Evolutionary conservation across 2,329 filamentous ascomycete species (phyloP).

Genomic region (Trichoderma sp.): DNA sequence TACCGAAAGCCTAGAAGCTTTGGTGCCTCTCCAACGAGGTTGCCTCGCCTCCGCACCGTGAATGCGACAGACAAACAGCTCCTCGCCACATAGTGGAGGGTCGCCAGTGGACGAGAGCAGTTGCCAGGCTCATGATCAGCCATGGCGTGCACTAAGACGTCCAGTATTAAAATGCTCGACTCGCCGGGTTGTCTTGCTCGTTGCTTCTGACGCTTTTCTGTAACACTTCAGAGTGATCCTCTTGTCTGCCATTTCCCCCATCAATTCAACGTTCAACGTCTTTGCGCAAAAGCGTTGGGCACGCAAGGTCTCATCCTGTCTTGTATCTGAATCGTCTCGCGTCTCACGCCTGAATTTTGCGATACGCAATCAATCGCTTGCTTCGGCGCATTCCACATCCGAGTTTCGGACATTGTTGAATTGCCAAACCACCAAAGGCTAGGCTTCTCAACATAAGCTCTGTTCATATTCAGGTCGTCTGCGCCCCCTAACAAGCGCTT

Average conservation of each 20-base stretch:
- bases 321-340: not conserved
- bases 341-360: constrained; percentile 1
- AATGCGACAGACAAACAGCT: not conserved
- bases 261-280: not conserved
- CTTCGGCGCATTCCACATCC: constrained; percentile 1
- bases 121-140: constrained; percentile 10
- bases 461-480: not conserved
- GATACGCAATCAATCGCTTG: not conserved
- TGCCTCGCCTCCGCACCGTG: constrained; percentile 14
- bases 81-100: constrained; percentile 28
- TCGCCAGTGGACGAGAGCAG: constrained; percentile 31
- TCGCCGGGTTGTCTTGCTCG: not conserved
- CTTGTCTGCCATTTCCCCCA: not conserved
- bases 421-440: not conserved
- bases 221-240: not conserved
- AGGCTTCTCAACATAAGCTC: not conserved
- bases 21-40: constrained; percentile 9
- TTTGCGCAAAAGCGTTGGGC: not conserved
- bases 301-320: constrained; percentile 13
- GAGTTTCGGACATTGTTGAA: not conserved
- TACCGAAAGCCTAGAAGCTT: constrained; percentile 10
- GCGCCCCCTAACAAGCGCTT: not conserved
- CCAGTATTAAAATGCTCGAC: constrained; percentile 15
- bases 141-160: not conserved
- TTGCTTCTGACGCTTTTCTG: constrained; percentile 3